Base-by-base conservation (phyloP, 768 basidiomycete species). In the Fomitopsis serialis region DNA sequence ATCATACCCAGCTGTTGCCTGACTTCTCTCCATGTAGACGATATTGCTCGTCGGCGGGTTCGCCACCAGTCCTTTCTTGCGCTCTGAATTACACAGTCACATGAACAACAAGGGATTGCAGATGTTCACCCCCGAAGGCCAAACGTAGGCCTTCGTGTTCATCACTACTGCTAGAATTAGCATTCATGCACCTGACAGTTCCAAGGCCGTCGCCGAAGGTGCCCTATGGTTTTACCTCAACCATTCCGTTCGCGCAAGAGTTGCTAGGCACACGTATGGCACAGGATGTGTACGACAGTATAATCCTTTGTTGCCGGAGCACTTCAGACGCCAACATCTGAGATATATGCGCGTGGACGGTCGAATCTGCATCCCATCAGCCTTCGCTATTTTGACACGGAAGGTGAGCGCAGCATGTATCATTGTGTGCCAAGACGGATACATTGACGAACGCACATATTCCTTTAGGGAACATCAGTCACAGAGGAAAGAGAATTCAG, bases 1-100 rank as follows among this genome's bases (percentile, higher is more conserved):
- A n/a, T 32, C 29, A 32, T 5, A 32, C 6, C 29, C 11, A 11
- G 11, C 29, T 32, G 29, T 6, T 6, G 11, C 6, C 29, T 42
- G 22, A 42, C 5, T 42, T 8, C 7, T 8, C 22, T 19, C 45
- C 5, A 6, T 21, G 7, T 27, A 45, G 45, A 24, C 45, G 7
- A 45, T 45, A 6, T 21, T 45, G 10, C 69, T 91, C n/a, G 89
- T 91, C 12, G 89, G 89, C 61, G 89, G 89, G 45, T 91, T 88
- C 58, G 89, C 89, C 1, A 22, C 44, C 15, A 48, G 47, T 25
- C 34, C 47, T 11, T 48, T 15, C n/a, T 25, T 48, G 19, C 89
- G 87, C 64, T 63, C 73, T 22, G 84, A 89, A 63, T 72, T 90
- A 17, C 82, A 87, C 70, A 80, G 82, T 56, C 78, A 79, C 21